Conservation (phyloP, 2,329 filamentous ascomycete genomes). For the Aspergillus sp. region DNA sequence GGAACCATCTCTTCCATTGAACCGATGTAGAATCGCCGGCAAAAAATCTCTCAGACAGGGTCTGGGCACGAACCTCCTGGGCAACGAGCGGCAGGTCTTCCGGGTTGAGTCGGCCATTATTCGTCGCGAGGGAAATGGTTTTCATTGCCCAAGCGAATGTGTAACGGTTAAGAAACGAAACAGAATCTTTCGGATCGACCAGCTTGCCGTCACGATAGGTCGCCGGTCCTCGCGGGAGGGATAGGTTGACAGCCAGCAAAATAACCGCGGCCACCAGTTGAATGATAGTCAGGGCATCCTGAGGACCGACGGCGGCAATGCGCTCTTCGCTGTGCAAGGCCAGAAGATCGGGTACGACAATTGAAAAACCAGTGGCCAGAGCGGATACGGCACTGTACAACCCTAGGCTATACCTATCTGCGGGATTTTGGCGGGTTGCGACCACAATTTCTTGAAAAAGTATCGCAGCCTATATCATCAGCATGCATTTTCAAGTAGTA, state of each 20-base stretch:
- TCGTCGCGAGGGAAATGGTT: slow-evolving; percentile 56
- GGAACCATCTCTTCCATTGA: slow-evolving; percentile 61
- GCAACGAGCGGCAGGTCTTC: slow-evolving; percentile 62
- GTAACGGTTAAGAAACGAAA: slow-evolving; percentile 59
- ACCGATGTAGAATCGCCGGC: slow-evolving; percentile 10
- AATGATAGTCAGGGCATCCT: background rate
- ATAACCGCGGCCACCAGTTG: slow-evolving; percentile 1
- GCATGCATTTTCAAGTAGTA: background rate
- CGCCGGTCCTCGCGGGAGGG: slow-evolving; percentile 64
- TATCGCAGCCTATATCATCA: background rate
- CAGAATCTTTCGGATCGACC: slow-evolving; percentile 63
- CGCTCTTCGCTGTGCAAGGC: background rate
- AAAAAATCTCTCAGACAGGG: slow-evolving; percentile 25
- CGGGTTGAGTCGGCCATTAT: slow-evolving; percentile 61
- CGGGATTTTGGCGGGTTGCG: background rate
- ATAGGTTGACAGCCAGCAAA: slow-evolving; percentile 30
- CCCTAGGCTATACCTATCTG: slow-evolving; percentile 8
- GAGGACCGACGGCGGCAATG: background rate
- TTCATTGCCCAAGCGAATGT: slow-evolving; percentile 63
- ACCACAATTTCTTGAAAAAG: slow-evolving; percentile 7
- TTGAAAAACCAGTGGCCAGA: background rate
- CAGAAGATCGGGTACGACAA: background rate
- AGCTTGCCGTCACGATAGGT: slow-evolving; percentile 58
- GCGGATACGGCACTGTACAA: slow-evolving; percentile 8
- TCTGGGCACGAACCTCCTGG: slow-evolving; percentile 53